These are phyloP conservation scores for sorghum (Sorghum bicolor) DNA, from an alignment of 176 grass and related monocot species.

Conservation along the genomic window Sorghum_bicolor_NCBIv3 NC_012871.2:270501-271000, in stretches of 20 bases:
- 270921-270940: constrained; percentile 43
- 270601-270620: constrained; percentile 42
- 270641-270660: constrained; percentile 50
- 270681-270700: constrained; percentile 59
- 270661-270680: constrained; percentile 79
- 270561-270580: constrained; percentile 25
- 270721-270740: constrained; percentile 61
- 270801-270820: constrained; percentile 38
- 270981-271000: constrained; percentile 66
- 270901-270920: constrained; percentile 56
- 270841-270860: constrained; percentile 55
- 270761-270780: constrained; percentile 73
- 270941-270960: constrained; percentile 49
- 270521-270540: constrained; percentile 63
- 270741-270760: constrained; percentile 53
- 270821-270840: constrained; percentile 44
- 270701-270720: constrained; percentile 57
- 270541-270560: constrained; percentile 67
- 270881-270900: constrained; percentile 66
- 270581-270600: constrained; percentile 55
- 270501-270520: constrained; percentile 50
- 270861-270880: constrained; percentile 67
- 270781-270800: constrained; percentile 53
- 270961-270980: constrained; percentile 37
- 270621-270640: constrained; percentile 54